Evolutionary conservation across 1,284 basidiomycete genomes (phyloP).

Genomic region (Malassezia globosa): DNA sequence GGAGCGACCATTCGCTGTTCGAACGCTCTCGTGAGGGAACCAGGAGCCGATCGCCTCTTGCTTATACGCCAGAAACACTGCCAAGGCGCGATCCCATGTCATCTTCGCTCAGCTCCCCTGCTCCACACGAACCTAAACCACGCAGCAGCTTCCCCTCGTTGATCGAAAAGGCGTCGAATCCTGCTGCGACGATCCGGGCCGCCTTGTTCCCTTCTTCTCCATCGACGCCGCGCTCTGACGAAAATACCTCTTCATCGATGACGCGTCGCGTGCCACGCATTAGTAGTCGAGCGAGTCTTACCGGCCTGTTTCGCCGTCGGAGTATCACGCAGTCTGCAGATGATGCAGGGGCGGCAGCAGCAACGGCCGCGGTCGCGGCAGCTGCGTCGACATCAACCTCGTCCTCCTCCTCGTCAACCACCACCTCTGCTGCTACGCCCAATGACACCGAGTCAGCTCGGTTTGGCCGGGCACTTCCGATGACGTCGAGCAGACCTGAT

Average conservation of each 20-base stretch:
- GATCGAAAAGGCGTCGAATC: conserved; percentile 35
- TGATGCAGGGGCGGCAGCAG: background rate
- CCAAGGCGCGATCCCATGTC: background rate
- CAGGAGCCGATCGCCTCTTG: background rate
- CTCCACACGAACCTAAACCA: background rate
- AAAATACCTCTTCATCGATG: background rate
- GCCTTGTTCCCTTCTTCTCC: conserved; percentile 17
- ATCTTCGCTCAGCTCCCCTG: background rate
- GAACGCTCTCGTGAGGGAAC: conserved; percentile 1
- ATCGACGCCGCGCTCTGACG: background rate
- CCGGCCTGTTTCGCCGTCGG: conserved; percentile 6
- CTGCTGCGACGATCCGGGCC: conserved; percentile 31
- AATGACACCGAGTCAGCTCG: too few relatives aligned
- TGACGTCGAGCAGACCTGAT: background rate
- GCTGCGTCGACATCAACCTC: too few relatives aligned
- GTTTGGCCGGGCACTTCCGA: too few relatives aligned
- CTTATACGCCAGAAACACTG: background rate
- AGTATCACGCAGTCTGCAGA: background rate
- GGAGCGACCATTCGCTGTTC: conserved; percentile 1
- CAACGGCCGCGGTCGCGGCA: too few relatives aligned
- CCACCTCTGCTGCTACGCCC: too few relatives aligned
- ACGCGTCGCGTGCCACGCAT: conserved; percentile 6
- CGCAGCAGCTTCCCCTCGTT: conserved; percentile 33
- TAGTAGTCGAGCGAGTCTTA: conserved; percentile 1
- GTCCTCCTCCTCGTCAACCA: background rate